Percentiles rank a stretch among this genome's conserved stretches.
Conservation (phyloP, 2,329 filamentous ascomycete genomes). For the Neurospora sp. region DNA sequence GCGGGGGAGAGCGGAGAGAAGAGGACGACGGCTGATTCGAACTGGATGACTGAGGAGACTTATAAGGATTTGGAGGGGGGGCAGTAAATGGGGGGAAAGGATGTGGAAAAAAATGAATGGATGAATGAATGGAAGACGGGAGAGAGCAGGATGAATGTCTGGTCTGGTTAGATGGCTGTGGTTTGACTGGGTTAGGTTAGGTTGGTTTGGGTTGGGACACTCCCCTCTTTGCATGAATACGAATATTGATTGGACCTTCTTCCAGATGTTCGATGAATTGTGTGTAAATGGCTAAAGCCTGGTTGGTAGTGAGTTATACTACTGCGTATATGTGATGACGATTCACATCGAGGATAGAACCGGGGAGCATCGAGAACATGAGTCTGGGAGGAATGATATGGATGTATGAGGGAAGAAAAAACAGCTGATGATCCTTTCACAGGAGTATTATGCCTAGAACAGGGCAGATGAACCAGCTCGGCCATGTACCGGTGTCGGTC, state of each 20-base stretch:
- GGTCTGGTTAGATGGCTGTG: neutral
- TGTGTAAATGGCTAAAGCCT: neutral
- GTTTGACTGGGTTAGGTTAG: neutral
- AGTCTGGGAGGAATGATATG: neutral
- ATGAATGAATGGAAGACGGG: neutral
- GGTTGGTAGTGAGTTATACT: neutral
- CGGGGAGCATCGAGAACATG: neutral
- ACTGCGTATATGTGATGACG: neutral
- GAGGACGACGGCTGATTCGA: neutral
- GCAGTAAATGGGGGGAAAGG: neutral
- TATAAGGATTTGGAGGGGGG: neutral
- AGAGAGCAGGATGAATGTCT: neutral
- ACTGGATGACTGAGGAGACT: neutral
- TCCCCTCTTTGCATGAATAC: neutral
- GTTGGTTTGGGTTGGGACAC: neutral
- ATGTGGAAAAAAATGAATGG: neutral
- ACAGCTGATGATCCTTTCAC: neutral
- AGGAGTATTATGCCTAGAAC: neutral
- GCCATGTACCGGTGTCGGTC: neutral
- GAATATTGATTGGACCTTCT: neutral
- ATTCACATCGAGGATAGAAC: neutral
- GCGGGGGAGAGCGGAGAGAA: neutral
- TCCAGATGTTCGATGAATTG: neutral
- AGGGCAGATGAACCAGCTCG: neutral
- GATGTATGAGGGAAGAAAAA: neutral